Percentiles rank a stretch among this genome's conserved stretches.
These are phyloP conservation scores for Claviceps citrina DNA, from an alignment of 2,329 filamentous ascomycete species.

Conservation along the genomic window DNA sequence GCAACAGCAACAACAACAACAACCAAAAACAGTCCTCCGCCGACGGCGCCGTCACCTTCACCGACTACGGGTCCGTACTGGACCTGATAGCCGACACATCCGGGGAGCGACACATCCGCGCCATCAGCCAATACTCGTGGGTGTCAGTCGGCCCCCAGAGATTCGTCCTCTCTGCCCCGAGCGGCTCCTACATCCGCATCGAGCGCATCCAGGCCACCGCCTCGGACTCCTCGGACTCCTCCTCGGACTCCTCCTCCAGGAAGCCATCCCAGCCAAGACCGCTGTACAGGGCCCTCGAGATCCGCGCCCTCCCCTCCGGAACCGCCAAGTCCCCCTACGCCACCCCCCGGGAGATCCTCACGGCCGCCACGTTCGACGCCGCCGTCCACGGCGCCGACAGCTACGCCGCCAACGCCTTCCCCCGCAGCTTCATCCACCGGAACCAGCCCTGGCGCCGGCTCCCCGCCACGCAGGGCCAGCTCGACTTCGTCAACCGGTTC, in stretches of 20 bases:
- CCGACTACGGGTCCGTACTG: slow-evolving; percentile 81
- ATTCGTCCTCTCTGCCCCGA: slow-evolving; percentile 54
- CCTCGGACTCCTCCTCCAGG: too few relatives aligned
- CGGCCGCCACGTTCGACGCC: slow-evolving; percentile 49
- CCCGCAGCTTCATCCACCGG: slow-evolving; percentile 49
- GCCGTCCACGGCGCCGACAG: slow-evolving; percentile 78
- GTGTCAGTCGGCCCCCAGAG: slow-evolving; percentile 56
- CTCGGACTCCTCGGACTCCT: too few relatives aligned
- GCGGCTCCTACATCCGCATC: slow-evolving; percentile 45
- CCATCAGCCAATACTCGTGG: slow-evolving; percentile 65
- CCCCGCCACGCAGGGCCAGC: slow-evolving; percentile 48
- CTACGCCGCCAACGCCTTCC: slow-evolving; percentile 53
- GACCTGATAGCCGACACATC: slow-evolving; percentile 75
- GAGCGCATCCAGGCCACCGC: slow-evolving; percentile 23
- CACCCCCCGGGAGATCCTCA: slow-evolving; percentile 52
- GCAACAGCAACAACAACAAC: not conserved
- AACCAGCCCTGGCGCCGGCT: slow-evolving; percentile 53
- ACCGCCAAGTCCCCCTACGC: slow-evolving; percentile 45
- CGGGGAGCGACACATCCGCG: slow-evolving; percentile 62
- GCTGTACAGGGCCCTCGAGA: slow-evolving; percentile 33
- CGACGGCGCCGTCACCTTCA: slow-evolving; percentile 50
- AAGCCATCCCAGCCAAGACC: too few relatives aligned
- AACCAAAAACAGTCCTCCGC: slow-evolving; percentile 7
- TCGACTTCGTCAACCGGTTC: slow-evolving; percentile 55
- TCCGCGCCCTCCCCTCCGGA: slow-evolving; percentile 30